Percentiles rank a stretch among this genome's conserved stretches.
Conservation (phyloP, 495 filamentous ascomycete species). For the Arthonia radiata region DNA sequence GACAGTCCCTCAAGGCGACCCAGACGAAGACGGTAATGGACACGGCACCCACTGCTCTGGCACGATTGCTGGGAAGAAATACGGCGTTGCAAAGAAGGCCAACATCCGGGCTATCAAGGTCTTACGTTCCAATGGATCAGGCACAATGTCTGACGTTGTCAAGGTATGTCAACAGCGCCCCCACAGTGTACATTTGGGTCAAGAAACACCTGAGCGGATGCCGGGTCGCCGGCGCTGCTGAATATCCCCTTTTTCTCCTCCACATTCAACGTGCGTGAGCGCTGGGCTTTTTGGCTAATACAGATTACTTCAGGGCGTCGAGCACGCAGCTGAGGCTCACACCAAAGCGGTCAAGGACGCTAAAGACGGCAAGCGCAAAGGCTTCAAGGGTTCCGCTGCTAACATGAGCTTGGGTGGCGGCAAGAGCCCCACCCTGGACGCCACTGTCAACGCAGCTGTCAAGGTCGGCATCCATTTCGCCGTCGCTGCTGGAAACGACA, state of each 20-base stretch:
- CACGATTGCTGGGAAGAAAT: slow-evolving; percentile 92
- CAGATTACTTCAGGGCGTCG: no score
- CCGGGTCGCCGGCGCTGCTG: no score
- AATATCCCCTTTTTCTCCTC: no score
- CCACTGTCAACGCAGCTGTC: slow-evolving; percentile 84
- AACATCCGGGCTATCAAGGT: slow-evolving; percentile 95
- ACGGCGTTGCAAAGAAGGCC: slow-evolving; percentile 98
- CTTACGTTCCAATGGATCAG: slow-evolving; percentile 86
- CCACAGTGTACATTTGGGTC: no score
- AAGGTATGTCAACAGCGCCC: no score
- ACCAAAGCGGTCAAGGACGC: slow-evolving; percentile 43
- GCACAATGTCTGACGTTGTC: slow-evolving; percentile 95
- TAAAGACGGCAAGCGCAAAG: slow-evolving; percentile 67
- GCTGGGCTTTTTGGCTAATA: no score
- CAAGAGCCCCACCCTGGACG: slow-evolving; percentile 72
- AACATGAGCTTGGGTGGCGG: slow-evolving; percentile 99
- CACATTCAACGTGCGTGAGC: no score
- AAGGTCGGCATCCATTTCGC: slow-evolving; percentile 82
- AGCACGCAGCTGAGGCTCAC: slow-evolving; percentile 73
- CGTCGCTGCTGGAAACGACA: slow-evolving; percentile 95
- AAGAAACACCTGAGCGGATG: no score
- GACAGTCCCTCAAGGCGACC: slow-evolving; percentile 69
- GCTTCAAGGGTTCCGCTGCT: slow-evolving; percentile 94
- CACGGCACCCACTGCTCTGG: slow-evolving; percentile 99
- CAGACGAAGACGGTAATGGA: slow-evolving; percentile 84